Evolutionary conservation across 768 basidiomycete genomes (phyloP).

Genomic region (Xanthoconium purpureum): DNA sequence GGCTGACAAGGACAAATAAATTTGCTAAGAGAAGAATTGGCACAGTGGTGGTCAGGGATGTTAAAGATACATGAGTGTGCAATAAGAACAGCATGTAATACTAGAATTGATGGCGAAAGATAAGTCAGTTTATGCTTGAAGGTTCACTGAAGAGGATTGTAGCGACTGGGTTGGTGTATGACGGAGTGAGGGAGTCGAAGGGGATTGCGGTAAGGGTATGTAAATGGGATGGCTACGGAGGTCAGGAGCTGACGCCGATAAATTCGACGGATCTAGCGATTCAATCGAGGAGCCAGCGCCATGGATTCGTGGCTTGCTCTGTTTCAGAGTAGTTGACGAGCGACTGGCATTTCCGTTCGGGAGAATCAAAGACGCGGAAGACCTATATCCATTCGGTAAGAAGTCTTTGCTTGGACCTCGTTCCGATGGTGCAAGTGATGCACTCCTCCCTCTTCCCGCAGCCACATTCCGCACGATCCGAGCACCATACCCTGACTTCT

Average conservation of each 20-base stretch:
- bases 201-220: conserved; percentile 5
- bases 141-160: conserved; percentile 18
- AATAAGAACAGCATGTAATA: conserved; percentile 22
- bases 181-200: conserved; percentile 12
- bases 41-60: background rate
- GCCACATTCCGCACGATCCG: conserved; percentile 58
- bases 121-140: conserved; percentile 25
- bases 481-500: conserved; percentile 35
- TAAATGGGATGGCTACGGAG: conserved; percentile 16
- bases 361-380: conserved; percentile 8
- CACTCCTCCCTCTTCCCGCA: conserved; percentile 43
- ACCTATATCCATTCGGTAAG: conserved; percentile 12
- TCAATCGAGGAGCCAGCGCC: conserved; percentile 4
- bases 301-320: conserved; percentile 12
- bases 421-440: conserved; percentile 33
- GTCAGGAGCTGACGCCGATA: conserved; percentile 28
- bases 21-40: background rate
- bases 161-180: conserved; percentile 11
- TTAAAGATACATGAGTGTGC: conserved; percentile 24
- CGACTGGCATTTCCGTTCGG: conserved; percentile 24
- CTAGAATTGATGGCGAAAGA: conserved; percentile 15
- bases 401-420: conserved; percentile 18
- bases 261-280: conserved; percentile 7
- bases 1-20: background rate
- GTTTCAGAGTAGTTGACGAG: conserved; percentile 23